Percentiles rank a stretch among this genome's conserved stretches.
Conservation (phyloP, 345 rosid species). For the Jatropha curcas region DNA sequence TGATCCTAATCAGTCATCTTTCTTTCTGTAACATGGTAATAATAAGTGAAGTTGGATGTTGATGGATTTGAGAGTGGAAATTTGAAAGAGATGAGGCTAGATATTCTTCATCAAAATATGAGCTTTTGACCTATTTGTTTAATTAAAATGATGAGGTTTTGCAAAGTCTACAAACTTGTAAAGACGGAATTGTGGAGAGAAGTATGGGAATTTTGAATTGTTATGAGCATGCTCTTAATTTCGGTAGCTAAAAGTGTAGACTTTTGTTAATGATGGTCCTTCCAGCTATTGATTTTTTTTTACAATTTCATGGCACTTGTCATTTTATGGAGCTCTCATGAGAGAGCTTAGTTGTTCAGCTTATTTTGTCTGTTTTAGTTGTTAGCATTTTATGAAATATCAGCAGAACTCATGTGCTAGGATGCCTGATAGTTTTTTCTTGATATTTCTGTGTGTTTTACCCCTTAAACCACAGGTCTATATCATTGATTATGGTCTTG, state of each 20-base stretch:
- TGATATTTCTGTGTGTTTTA: background rate
- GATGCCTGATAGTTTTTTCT: background rate
- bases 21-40: background rate
- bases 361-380: background rate
- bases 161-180: background rate
- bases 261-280: background rate
- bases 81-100: background rate
- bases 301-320: background rate
- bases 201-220: background rate
- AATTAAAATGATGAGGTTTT: background rate
- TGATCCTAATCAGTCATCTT: background rate
- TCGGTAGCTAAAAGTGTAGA: background rate
- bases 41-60: background rate
- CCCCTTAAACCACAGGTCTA: slow-evolving; percentile 25
- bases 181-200: background rate
- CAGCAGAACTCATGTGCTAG: background rate
- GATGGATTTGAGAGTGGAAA: background rate
- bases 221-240: background rate
- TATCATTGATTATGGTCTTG: slow-evolving; percentile 39
- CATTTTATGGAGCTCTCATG: background rate
- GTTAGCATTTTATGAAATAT: background rate
- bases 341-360: background rate
- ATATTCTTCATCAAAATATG: background rate
- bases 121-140: background rate
- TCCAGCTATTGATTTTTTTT: background rate